Evolutionary conservation across 768 basidiomycete species (phyloP).

Genomic region (Galerina sulciceps): DNA sequence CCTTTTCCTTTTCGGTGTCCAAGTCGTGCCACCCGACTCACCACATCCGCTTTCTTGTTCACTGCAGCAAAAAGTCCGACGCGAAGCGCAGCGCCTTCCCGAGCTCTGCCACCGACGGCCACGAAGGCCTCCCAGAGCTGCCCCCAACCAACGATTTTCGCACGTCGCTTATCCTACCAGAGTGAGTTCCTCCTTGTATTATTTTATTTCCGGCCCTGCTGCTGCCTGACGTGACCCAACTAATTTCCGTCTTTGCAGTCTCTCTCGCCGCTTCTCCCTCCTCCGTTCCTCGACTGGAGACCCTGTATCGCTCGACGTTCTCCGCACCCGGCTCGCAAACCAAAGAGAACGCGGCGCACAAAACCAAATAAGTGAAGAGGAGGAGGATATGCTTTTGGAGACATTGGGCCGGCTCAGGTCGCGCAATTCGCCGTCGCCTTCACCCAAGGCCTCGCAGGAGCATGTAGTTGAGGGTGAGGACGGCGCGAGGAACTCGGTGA

Average conservation of each 20-base stretch:
- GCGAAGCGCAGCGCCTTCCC: slow-evolving; percentile 52
- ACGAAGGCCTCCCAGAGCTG: slow-evolving; percentile 55
- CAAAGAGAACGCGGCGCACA: slow-evolving; percentile 73
- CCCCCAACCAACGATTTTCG: slow-evolving; percentile 80
- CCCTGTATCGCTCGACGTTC: slow-evolving; percentile 61
- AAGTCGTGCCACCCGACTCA: not conserved
- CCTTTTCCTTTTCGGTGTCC: slow-evolving; percentile 8
- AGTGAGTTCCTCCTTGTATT: slow-evolving; percentile 46
- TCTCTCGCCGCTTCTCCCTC: slow-evolving; percentile 82
- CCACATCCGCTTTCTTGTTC: slow-evolving; percentile 10
- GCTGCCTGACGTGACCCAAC: slow-evolving; percentile 7
- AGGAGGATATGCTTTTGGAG: slow-evolving; percentile 85
- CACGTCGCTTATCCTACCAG: slow-evolving; percentile 84
- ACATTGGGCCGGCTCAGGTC: slow-evolving; percentile 58
- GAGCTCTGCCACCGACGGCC: slow-evolving; percentile 31
- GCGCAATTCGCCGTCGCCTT: slow-evolving; percentile 27
- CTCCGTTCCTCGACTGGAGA: slow-evolving; percentile 72
- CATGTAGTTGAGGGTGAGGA: slow-evolving; percentile 35
- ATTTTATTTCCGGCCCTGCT: slow-evolving; percentile 12
- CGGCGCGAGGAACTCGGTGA: slow-evolving; percentile 31
- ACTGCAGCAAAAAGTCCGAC: slow-evolving; percentile 78
- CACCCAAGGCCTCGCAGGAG: slow-evolving; percentile 40
- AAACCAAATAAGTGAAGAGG: slow-evolving; percentile 77
- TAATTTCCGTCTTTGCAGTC: slow-evolving; percentile 46
- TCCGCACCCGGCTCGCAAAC: slow-evolving; percentile 71